Base-by-base conservation (phyloP, 345 rosid species). In the Salix brachista region DNA sequence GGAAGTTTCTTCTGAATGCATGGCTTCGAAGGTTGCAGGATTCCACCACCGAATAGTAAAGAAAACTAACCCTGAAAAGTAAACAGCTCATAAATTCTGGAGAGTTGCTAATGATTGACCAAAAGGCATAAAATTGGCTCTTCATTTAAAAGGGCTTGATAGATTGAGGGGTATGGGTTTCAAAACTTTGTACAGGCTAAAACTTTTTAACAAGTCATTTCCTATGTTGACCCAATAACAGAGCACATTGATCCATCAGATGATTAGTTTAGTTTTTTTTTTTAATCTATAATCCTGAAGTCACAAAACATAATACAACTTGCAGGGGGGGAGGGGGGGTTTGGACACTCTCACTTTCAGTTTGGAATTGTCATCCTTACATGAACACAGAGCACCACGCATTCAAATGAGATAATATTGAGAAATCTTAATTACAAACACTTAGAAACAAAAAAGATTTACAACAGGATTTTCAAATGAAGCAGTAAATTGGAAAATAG, bases 21-120 rank as follows among this genome's bases (percentile, higher is more conserved):
- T 93, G 68, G 94, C 99, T 54, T 86, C 96, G 75, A 95, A 91
- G 14, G 94, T 93, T 64, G 85, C 85, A 9, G 97, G 99, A 84
- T 93, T 93, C 99, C 97, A 95, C 99, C 99, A 95, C 56, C 97
- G 87, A 66, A 95, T 91, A 14, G 99, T 95, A 90, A 95, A 95
- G 86, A 95, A 91, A 67, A 93, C 97, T 13, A 95, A 76, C 70
- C 97, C 97, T 95, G 89, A 68, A 75, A 82, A 61, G 74, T 83
- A 32, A 70, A 85, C 61, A 17, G 77, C 30, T 58, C 41, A 68
- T 76, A 56, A 58, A 60, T 42, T 30, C 9, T 13, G 37, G 26
- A 73, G 44, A 19, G 54, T 44, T 12, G 61, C 17, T 41, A 69
- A 30, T 19, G 32, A 70, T 28, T 78, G 69, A 73, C n/a, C 26